Evolutionary conservation across 768 basidiomycete genomes (phyloP), one percentile per base, ranked within the genome.

Genomic region (Boletus sensibilis): DNA sequence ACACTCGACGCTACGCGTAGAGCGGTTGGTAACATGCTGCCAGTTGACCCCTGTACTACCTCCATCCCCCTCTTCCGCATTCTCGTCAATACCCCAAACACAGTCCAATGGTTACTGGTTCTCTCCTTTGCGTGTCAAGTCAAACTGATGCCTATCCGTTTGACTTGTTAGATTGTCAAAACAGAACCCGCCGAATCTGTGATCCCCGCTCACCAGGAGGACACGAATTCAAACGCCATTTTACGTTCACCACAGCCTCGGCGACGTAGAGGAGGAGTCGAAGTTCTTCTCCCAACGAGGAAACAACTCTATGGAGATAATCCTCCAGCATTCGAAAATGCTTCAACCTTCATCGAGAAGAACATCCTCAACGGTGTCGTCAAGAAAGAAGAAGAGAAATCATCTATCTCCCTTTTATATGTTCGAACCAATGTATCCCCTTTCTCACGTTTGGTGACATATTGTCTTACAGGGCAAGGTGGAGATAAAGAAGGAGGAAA

Each of bases 401-500:
- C 20, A 4, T 4, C 20, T 8, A 4, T 57, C 13, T 0, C 3
- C 2, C 1, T 50, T 18, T 23, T 37, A 18, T 47, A 43, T 25
- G 58, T 59, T 48, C 40, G 50, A 29, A 0, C 3, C 16, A 1
- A 20, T 10, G 3, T 10, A n/a, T n/a, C 9, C 18, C 23, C 11
- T 37, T 25, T 12, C 9, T 33, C 44, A 5, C 18, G 9, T 10
- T 5, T 8, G 2, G 11, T 56, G 25, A 31, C 0, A 0, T 11
- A 12, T 25, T 4, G 12, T 43, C 11, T 53, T 40, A 4, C 50
- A 62, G 56, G 37, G 43, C 2, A 57, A 60, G 25, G 40, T 58
- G 4, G 54, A 64, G 31, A 43, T 67, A 40, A 64, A 62, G 12
- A 57, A 58, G 11, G 59, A 64, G 14, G 59, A 66, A 35, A 35